These are phyloP conservation scores for Diaporthe vaccinii DNA, from an alignment of 2,329 filamentous ascomycete species.

Conservation along the genomic window DNA sequence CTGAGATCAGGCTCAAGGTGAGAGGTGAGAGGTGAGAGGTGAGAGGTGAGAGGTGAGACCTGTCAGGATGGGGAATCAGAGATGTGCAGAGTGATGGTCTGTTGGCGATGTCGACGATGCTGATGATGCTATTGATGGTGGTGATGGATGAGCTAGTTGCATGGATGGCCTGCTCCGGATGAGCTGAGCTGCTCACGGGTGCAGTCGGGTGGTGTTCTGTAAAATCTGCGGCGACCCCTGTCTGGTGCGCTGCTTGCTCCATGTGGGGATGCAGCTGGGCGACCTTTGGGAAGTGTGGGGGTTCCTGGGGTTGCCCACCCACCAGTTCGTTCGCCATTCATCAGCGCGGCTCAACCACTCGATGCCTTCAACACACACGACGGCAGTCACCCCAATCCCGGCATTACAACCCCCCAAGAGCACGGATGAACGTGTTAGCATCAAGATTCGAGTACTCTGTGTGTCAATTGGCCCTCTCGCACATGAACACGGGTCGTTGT, in stretches of 20 bases:
- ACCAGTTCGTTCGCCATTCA: slow-evolving; percentile 17
- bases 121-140: background rate
- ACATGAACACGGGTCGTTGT: background rate
- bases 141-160: background rate
- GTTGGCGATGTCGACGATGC: background rate
- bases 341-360: background rate
- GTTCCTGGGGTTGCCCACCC: slow-evolving; percentile 10
- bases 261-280: slow-evolving; percentile 19
- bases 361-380: background rate
- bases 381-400: too few relatives aligned
- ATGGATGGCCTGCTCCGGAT: slow-evolving; percentile 8
- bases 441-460: background rate
- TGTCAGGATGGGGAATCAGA: too few relatives aligned
- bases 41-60: background rate
- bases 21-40: background rate
- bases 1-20: background rate
- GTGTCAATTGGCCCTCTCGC: background rate
- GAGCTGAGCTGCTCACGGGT: slow-evolving; percentile 2
- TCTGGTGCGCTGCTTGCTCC: slow-evolving; percentile 13
- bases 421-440: too few relatives aligned
- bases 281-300: slow-evolving; percentile 9
- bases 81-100: background rate
- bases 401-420: too few relatives aligned
- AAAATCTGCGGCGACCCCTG: slow-evolving; percentile 21
- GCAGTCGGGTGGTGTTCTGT: slow-evolving; percentile 16